Conservation (phyloP, 2,329 filamentous ascomycete genomes). For the Diaporthe sp. region DNA sequence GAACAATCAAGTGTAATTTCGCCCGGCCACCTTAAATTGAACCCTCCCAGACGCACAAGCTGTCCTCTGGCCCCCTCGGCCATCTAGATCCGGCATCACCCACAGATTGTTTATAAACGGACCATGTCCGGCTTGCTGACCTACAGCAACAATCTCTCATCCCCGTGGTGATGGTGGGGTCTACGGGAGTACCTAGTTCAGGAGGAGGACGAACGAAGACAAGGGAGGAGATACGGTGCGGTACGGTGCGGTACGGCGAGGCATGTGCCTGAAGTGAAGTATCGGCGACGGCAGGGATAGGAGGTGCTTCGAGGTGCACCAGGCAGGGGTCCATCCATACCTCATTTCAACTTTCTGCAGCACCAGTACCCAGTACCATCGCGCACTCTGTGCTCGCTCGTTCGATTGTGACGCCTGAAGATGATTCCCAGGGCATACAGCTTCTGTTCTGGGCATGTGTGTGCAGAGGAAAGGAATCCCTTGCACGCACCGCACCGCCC, state of each 20-base stretch:
- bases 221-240: background rate
- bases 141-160: constrained; percentile 20
- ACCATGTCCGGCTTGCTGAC: background rate
- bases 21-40: background rate
- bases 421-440: background rate
- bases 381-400: constrained; percentile 32
- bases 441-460: background rate
- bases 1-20: constrained; percentile 9
- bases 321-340: constrained; percentile 36
- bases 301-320: constrained; percentile 20
- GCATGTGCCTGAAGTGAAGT: constrained; percentile 28
- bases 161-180: constrained; percentile 9
- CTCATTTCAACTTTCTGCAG: constrained; percentile 39
- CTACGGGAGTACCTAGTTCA: constrained; percentile 25
- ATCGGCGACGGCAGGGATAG: constrained; percentile 38
- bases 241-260: background rate
- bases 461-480: constrained; percentile 1
- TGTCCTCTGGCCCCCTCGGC: background rate
- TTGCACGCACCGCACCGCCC: background rate
- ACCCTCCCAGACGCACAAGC: background rate
- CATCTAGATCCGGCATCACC: background rate
- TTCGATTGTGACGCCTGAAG: constrained; percentile 5
- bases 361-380: background rate
- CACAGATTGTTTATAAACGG: constrained; percentile 15
- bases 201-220: background rate